Evolutionary conservation across 164 flowering plant genomes (phyloP).

Genomic region (Magnolia kwangsiensis): DNA sequence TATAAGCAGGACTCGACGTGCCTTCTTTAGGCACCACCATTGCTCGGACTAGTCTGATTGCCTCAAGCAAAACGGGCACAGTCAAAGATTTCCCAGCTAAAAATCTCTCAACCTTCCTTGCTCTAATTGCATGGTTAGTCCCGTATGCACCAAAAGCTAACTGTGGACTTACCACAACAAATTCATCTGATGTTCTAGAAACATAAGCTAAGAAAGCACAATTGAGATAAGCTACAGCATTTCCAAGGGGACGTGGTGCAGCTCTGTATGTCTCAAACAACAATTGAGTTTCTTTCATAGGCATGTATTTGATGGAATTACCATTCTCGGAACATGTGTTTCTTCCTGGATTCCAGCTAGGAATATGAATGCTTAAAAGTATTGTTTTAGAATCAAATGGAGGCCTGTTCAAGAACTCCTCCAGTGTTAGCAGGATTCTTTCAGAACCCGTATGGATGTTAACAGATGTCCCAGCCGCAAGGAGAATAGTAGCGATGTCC

Average conservation of each 20-base stretch:
- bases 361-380: constrained; percentile 60
- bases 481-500: constrained; percentile 83
- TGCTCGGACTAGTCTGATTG: constrained; percentile 42
- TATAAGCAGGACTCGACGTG: constrained; percentile 44
- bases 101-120: constrained; percentile 60
- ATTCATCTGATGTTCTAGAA: constrained; percentile 27
- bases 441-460: constrained; percentile 32
- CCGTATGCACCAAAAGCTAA: constrained; percentile 90
- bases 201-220: constrained; percentile 77
- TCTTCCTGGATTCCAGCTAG: constrained; percentile 27
- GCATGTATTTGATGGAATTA: constrained; percentile 12
- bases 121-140: constrained; percentile 66
- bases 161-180: constrained; percentile 37
- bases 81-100: constrained; percentile 49
- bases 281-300: not conserved
- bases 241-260: constrained; percentile 84
- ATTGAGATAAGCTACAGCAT: constrained; percentile 75
- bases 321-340: constrained; percentile 10
- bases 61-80: constrained; percentile 43
- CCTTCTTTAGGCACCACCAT: constrained; percentile 57
- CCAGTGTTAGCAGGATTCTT: constrained; percentile 43
- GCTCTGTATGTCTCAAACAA: constrained; percentile 82
- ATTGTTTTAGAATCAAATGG: constrained; percentile 47
- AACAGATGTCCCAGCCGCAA: constrained; percentile 56
- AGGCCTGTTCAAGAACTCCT: constrained; percentile 63